Evolutionary conservation across 2,329 filamentous ascomycete species (phyloP), one percentile per base, ranked within the genome.

Genomic region (Alternaria burnsii): DNA sequence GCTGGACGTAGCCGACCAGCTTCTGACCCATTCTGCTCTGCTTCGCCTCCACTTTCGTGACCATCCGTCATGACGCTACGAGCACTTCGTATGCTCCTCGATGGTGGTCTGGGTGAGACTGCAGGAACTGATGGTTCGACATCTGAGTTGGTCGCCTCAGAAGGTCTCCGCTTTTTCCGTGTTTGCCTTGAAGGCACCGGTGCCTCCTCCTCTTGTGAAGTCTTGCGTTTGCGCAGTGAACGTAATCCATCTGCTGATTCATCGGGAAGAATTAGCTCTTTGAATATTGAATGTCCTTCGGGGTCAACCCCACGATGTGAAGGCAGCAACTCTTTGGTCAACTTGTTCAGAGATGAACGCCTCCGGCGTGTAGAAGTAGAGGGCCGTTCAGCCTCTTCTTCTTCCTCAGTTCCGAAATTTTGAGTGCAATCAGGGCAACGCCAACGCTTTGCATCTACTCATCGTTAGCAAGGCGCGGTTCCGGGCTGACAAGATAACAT

Each of bases 151-250:
- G 75, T 76, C 11, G 68, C 54, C 52, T 76, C 77, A 28, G 73
- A 78, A 16, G 78, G 74, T 58, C 78, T 77, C 43, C 78, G 76
- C 57, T 80, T 80, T 69, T 82, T 84, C 51, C 80, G 74, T 22
- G 72, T 77, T 55, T 74, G 71, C 54, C 79, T 72, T 42, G 71
- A 68, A 16, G 81, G 78, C 38, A 52, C 51, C 16, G 82, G 81
- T 67, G 90, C 84, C 64, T 92, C 83, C 58, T 88, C 86, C 12
- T 86, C 83, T 3, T 91, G 90, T 1, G 92, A 93, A 18, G 92
- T 89, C 78, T 94, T 97, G 55, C 94, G 88, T 80, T 97, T 97
- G 61, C 94, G 87, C 61, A 97, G 81, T 32, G 91, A 87, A 54
- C 93, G 89, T 9, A 92, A 89, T 46, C 90, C 91, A 77, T 94